These are phyloP conservation scores for Pseudocercospora eumusae DNA, from an alignment of 2,329 filamentous ascomycete genomes.

Conservation along the genomic window DNA sequence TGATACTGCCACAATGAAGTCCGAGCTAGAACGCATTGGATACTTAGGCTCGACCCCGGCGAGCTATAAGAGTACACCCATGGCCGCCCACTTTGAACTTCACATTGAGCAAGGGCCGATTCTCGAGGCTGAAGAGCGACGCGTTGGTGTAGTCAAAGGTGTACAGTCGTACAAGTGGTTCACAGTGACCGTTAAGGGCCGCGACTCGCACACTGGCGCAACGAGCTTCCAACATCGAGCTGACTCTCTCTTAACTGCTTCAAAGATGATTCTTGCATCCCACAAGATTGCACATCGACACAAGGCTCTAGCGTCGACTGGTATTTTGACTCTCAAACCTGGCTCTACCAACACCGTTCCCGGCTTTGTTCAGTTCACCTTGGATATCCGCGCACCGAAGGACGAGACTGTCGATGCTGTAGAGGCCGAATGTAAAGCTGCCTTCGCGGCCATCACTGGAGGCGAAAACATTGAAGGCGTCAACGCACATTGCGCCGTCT, in stretches of 20 bases:
- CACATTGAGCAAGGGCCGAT: slow-evolving; percentile 84
- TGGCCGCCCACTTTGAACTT: slow-evolving; percentile 78
- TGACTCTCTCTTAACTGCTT: slow-evolving; percentile 68
- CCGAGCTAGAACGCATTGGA: slow-evolving; percentile 69
- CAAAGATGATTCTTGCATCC: slow-evolving; percentile 66
- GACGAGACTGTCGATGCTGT: slow-evolving; percentile 60
- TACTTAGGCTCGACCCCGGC: slow-evolving; percentile 64
- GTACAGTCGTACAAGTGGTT: slow-evolving; percentile 77
- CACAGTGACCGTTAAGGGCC: slow-evolving; percentile 64
- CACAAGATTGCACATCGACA: slow-evolving; percentile 63
- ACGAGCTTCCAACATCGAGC: slow-evolving; percentile 67
- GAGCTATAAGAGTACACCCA: slow-evolving; percentile 61
- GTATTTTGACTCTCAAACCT: slow-evolving; percentile 66
- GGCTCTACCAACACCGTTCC: slow-evolving; percentile 75
- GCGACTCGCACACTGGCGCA: slow-evolving; percentile 73
- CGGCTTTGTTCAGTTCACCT: slow-evolving; percentile 64
- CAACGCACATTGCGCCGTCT: slow-evolving; percentile 47
- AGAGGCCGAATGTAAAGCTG: slow-evolving; percentile 57
- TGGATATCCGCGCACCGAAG: slow-evolving; percentile 65
- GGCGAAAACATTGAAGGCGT: slow-evolving; percentile 56
- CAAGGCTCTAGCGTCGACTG: slow-evolving; percentile 66
- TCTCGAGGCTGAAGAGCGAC: slow-evolving; percentile 63
- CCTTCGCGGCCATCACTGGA: slow-evolving; percentile 62
- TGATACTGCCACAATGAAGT: slow-evolving; percentile 63
- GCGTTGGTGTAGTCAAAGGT: slow-evolving; percentile 69